These are phyloP conservation scores for Nothophytophthora sp. DNA, from an alignment of 352 stramenopile genomes.

Conservation along the genomic window DNA sequence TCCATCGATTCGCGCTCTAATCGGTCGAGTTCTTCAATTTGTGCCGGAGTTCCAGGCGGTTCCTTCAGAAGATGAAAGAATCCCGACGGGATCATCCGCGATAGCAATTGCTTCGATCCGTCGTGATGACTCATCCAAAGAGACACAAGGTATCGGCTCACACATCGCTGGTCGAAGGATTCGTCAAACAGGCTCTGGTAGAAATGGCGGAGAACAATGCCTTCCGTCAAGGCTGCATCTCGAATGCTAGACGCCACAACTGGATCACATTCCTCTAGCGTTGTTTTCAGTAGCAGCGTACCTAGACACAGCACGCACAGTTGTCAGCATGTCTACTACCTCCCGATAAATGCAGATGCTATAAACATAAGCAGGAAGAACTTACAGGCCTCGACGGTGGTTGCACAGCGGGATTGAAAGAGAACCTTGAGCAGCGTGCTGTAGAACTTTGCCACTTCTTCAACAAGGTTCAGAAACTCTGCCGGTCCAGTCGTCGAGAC, in stretches of 20 bases:
- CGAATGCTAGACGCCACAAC: constrained; percentile 84
- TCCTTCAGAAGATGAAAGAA: constrained; percentile 91
- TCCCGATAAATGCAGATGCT: not conserved
- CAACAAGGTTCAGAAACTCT: constrained; percentile 67
- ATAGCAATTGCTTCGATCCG: constrained; percentile 89
- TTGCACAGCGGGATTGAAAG: constrained; percentile 89
- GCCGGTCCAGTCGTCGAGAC: constrained; percentile 81
- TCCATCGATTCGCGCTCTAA: constrained; percentile 73
- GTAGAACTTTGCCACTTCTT: constrained; percentile 76
- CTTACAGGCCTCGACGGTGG: constrained; percentile 81
- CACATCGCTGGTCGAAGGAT: constrained; percentile 91
- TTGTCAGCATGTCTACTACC: no score
- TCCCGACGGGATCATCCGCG: constrained; percentile 88
- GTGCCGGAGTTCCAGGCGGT: constrained; percentile 66
- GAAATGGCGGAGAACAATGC: constrained; percentile 93
- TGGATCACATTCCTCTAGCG: constrained; percentile 88
- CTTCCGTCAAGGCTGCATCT: constrained; percentile 90
- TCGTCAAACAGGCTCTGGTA: constrained; percentile 93
- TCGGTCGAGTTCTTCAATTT: constrained; percentile 88
- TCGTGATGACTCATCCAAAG: constrained; percentile 94
- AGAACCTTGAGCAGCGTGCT: constrained; percentile 84
- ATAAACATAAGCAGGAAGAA: constrained; percentile 4
- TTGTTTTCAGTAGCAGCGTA: constrained; percentile 91
- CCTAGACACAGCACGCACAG: constrained; percentile 30
- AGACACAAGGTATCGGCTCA: constrained; percentile 94